Conservation (phyloP, 768 basidiomycete species). For the Hysterangium stoloniferum region DNA sequence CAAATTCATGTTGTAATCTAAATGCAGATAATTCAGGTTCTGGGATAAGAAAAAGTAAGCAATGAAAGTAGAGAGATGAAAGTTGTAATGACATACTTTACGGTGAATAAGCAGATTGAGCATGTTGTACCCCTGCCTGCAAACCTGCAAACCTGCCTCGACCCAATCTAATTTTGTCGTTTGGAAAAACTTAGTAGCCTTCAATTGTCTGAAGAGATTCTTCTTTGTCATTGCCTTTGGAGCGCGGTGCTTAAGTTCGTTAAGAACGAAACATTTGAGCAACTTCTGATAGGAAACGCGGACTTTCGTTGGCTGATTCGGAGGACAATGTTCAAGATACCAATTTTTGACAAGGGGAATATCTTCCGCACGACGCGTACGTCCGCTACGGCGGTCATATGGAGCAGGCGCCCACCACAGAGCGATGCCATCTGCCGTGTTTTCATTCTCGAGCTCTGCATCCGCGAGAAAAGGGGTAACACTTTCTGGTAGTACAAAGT, state of each 20-base stretch:
- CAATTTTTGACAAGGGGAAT: constrained; percentile 95
- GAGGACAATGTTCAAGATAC: constrained; percentile 98
- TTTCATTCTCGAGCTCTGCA: constrained; percentile 75
- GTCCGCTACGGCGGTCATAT: constrained; percentile 85
- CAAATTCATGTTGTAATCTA: constrained; percentile 98
- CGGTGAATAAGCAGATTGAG: constrained; percentile 97
- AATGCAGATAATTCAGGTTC: constrained; percentile 89
- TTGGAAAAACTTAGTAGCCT: constrained; percentile 99
- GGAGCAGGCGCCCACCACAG: constrained; percentile 99
- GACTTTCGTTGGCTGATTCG: constrained; percentile 93
- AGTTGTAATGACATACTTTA: constrained; percentile 46
- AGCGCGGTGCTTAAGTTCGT: constrained; percentile 79
- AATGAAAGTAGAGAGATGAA: neutral
- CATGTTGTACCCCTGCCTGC: constrained; percentile 99
- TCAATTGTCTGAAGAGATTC: constrained; percentile 90
- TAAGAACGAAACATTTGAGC: constrained; percentile 90
- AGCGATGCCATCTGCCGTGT: constrained; percentile 94
- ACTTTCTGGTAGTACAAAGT: constrained; percentile 76
- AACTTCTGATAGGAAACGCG: constrained; percentile 99
- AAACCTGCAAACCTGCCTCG: constrained; percentile 96
- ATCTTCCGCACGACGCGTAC: constrained; percentile 92
- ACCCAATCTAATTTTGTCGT: constrained; percentile 98
- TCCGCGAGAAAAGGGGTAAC: constrained; percentile 75
- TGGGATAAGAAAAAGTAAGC: constrained; percentile 21
- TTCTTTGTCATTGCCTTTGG: constrained; percentile 99